Evolutionary conservation across 2,329 filamentous ascomycete genomes (phyloP), one percentile per base, ranked within the genome.

Genomic region (Ophiocordyceps camponoti-floridani): DNA sequence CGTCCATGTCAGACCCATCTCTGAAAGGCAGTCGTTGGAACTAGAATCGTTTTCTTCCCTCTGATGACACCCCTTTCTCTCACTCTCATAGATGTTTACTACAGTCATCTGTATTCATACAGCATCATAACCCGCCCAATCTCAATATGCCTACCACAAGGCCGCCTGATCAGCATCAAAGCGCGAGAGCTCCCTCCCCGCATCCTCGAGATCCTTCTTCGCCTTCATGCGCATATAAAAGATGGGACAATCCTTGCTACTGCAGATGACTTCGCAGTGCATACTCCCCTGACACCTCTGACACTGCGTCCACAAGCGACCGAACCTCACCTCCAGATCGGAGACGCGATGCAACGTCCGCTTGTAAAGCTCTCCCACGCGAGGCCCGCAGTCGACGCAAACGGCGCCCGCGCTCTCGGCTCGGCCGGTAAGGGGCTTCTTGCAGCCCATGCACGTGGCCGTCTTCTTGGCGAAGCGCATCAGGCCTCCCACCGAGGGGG

Each of bases 141-240:
- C 23, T 6, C n/a, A 37, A 16, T 16, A 5, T 18, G 14, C 6
- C 54, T 53, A 75, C 72, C 72, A 75, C 41, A 71, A 67, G 27
- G 84, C 75, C 46, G 82, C 80, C 54, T 78, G 75, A 62, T 94
- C 88, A 50, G 79, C 75, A 64, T 98, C 91, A 63, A 98, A 98
- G 54, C 91, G 71, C 53, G 75, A 75, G 55, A 98, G 63, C 62
- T 98, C 91, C 66, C 86, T 93, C 46, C 88, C 86, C 2, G 81
- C 82, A 65, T 98, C 91, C 62, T 96, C 89, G 37, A 96, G 79
- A 60, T 98, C 91, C 70, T 98, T 98, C 74, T 95, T 94, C 30
- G 89, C 89, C 72, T 98, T 98, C 91, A 98, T 98, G 4, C 91
- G 79, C 91, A 98, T 98, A 62, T 98, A 98, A 63, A 98, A 98